Conservation (phyloP, 2,329 filamentous ascomycete species). For the Rhynchosporium agropyri region DNA sequence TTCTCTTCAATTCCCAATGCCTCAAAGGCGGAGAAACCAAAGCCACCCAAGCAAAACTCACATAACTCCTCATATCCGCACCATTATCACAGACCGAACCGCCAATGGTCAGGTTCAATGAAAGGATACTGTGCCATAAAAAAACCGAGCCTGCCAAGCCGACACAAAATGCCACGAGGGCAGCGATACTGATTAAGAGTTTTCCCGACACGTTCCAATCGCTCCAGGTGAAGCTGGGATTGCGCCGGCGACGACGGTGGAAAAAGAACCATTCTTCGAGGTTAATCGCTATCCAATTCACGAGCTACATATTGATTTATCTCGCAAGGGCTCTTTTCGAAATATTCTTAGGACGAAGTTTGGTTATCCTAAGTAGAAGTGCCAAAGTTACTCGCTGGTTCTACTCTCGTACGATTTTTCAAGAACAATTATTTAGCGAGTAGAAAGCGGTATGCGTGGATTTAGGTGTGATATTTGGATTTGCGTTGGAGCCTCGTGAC, state of each 20-base stretch:
- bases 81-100: conserved; percentile 52
- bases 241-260: conserved; percentile 48
- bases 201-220: conserved; percentile 61
- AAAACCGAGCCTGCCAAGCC: conserved; percentile 68
- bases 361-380: no score
- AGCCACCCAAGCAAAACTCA: conserved; percentile 61
- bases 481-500: no score
- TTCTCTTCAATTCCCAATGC: conserved; percentile 41
- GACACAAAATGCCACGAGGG: conserved; percentile 61
- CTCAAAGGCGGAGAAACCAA: conserved; percentile 53
- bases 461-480: no score
- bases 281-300: conserved; percentile 65
- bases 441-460: no score
- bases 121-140: conserved; percentile 72
- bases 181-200: conserved; percentile 64
- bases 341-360: no score
- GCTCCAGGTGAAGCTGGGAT: conserved; percentile 58
- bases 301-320: conserved; percentile 47
- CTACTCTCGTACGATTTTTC: no score
- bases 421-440: no score
- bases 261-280: conserved; percentile 66
- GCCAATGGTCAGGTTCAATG: conserved; percentile 57
- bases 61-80: conserved; percentile 43
- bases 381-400: no score
- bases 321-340: neutral